Evolutionary conservation across 2,329 filamentous ascomycete genomes (phyloP), one percentile per base, ranked within the genome.

Genomic region (Aspergillus vadensis): DNA sequence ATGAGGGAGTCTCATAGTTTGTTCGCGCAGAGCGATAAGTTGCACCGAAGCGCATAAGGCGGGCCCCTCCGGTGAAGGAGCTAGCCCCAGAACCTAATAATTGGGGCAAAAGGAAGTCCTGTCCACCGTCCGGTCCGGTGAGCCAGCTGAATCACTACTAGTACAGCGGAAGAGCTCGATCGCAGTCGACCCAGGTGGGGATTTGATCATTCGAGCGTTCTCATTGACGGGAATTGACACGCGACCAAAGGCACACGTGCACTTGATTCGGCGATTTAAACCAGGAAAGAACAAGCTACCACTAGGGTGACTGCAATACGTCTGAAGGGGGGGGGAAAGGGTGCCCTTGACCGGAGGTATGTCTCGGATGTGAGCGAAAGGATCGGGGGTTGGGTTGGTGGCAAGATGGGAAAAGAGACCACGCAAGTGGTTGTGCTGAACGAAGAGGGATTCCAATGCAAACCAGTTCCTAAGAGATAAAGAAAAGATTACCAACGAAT

Each of bases 401-500:
- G 47, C 47, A 50, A 50, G 47, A 50, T 30, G 23, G n/a, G 47
- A 19, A 32, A 23, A 10, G 17, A 21, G 19, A 21, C 41, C 41
- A 44, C 19, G 41, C 41, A n/a, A 44, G 19, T 44, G 19, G 41
- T 23, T 44, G 41, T 19, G 41, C 5, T 44, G 41, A 19, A 23
- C 9, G 41, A 19, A 44, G 21, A 44, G 41, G 17, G 4, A 44
- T 44, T 9, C 32, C 32, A 36, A 36, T 12, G 32, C 41, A 21
- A 21, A 21, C 8, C 41, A 44, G 41, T 19, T 12, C 19, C 41
- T 21, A 50, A 50, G 47, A 50, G 47, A 50, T 50, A 50, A 50
- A 27, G 47, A 50, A 50, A 50, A 14, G 14, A 50, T 50, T 27
- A 50, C 47, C 47, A 50, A 50, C 47, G 27, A 30, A 50, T 50